Conservation (phyloP, 1,284 basidiomycete genomes). For the Apiotrichum montevideense region DNA sequence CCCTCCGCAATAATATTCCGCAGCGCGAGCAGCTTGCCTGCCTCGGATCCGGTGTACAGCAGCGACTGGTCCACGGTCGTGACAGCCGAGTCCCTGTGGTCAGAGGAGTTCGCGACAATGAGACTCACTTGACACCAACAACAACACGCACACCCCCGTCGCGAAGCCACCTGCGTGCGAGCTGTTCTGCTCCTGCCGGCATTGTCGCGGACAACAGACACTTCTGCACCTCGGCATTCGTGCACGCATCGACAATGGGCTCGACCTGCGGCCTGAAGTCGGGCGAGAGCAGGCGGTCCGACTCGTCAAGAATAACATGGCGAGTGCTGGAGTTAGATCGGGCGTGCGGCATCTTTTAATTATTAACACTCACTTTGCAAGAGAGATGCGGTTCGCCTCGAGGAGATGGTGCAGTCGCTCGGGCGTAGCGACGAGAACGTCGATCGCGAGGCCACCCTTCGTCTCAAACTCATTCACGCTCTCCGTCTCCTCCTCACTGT, state of each 20-base stretch:
- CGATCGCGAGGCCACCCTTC: slow-evolving; percentile 27
- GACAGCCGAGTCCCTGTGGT: slow-evolving; percentile 68
- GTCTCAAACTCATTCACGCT: slow-evolving; percentile 7
- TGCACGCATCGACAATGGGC: slow-evolving; percentile 80
- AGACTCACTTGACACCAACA: slow-evolving; percentile 80
- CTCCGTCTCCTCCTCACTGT: slow-evolving; percentile 5
- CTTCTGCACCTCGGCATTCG: slow-evolving; percentile 67
- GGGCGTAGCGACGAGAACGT: slow-evolving; percentile 46
- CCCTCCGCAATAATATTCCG: slow-evolving; percentile 72
- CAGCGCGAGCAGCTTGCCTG: slow-evolving; percentile 83
- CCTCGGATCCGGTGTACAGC: slow-evolving; percentile 85
- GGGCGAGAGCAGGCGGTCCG: slow-evolving; percentile 78
- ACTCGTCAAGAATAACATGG: slow-evolving; percentile 82
- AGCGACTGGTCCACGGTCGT: slow-evolving; percentile 75
- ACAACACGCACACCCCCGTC: slow-evolving; percentile 76
- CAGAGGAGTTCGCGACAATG: neutral
- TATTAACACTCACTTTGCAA: slow-evolving; percentile 60
- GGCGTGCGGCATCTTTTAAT: slow-evolving; percentile 4
- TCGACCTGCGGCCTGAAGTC: slow-evolving; percentile 87
- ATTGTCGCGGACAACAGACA: slow-evolving; percentile 92
- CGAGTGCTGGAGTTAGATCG: slow-evolving; percentile 55
- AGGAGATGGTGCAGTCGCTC: slow-evolving; percentile 53
- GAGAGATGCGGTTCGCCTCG: slow-evolving; percentile 59
- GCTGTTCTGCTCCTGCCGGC: slow-evolving; percentile 77
- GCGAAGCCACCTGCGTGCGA: slow-evolving; percentile 75